Percentiles rank a stretch among this genome's conserved stretches.
Conservation (phyloP, 495 filamentous ascomycete genomes). For the Mycothermus thermophilus region DNA sequence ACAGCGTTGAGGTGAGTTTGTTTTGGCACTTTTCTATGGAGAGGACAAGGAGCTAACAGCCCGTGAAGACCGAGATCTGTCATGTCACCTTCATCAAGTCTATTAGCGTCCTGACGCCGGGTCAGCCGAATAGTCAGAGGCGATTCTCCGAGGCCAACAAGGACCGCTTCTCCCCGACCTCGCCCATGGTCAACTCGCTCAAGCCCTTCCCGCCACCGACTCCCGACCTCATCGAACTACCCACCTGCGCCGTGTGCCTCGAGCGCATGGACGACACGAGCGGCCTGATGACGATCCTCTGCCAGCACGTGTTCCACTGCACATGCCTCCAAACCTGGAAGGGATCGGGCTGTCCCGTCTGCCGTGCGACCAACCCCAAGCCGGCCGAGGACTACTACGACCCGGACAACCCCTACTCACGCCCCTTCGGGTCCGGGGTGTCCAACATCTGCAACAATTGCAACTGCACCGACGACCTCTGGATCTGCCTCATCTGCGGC, state of each 20-base stretch:
- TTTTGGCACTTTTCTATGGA: not conserved
- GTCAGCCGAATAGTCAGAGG: constrained; percentile 29
- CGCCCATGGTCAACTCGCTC: constrained; percentile 37
- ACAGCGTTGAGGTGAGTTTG: constrained; percentile 70
- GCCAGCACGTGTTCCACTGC: constrained; percentile 97
- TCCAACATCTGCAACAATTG: constrained; percentile 55
- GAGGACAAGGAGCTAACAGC: constrained; percentile 5
- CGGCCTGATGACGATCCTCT: constrained; percentile 85
- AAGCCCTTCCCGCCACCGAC: constrained; percentile 89
- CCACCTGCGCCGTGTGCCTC: constrained; percentile 91
- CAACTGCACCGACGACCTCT: constrained; percentile 66
- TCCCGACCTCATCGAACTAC: constrained; percentile 75
- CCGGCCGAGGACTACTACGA: constrained; percentile 17
- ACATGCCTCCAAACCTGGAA: constrained; percentile 94
- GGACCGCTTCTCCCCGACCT: constrained; percentile 49
- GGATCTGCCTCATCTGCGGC: constrained; percentile 91
- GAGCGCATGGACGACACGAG: constrained; percentile 98
- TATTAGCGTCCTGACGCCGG: constrained; percentile 47
- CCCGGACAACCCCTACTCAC: constrained; percentile 27
- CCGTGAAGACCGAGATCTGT: constrained; percentile 74
- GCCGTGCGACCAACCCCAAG: constrained; percentile 59
- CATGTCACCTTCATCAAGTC: constrained; percentile 93
- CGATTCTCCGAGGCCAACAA: constrained; percentile 50
- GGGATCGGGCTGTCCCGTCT: constrained; percentile 86
- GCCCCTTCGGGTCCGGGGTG: constrained; percentile 36